A percentile compares a stretch with the other conserved stretches of the same genome.
phyloP scores from a whole-genome alignment of 2,329 filamentous ascomycete genomes.

The Xylariales sp. region DNA sequence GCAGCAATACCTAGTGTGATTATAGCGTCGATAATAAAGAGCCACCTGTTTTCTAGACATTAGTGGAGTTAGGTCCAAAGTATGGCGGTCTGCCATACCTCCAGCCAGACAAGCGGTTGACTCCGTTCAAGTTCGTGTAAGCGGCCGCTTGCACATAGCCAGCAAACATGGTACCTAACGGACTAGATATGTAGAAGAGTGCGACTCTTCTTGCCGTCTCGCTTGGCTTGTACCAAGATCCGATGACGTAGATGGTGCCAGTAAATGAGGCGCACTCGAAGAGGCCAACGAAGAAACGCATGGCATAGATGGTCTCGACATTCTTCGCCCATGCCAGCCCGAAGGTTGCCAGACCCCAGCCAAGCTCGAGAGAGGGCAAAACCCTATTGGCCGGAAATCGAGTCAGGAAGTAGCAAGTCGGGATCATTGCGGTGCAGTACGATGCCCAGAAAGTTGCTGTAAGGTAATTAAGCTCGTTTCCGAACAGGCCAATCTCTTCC shows the following conservation, averaged over 20 bases:
- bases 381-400: slow-evolving; percentile 30
- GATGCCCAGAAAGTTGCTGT: slow-evolving; percentile 30
- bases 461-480: slow-evolving; percentile 30
- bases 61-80: too few species aligned
- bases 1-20: slow-evolving; percentile 54
- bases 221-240: slow-evolving; percentile 30
- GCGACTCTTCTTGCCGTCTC: slow-evolving; percentile 42
- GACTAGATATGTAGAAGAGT: slow-evolving; percentile 46
- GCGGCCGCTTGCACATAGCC: slow-evolving; percentile 50
- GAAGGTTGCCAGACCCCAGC: slow-evolving; percentile 27
- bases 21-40: slow-evolving; percentile 56
- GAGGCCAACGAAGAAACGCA: slow-evolving; percentile 31
- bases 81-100: slow-evolving; percentile 21
- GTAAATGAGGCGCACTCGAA: slow-evolving; percentile 26
- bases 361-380: slow-evolving; percentile 24
- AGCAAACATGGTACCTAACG: slow-evolving; percentile 45
- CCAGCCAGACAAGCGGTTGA: slow-evolving; percentile 45
- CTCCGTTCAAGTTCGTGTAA: slow-evolving; percentile 47
- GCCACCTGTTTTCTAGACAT: slow-evolving; percentile 28
- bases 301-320: slow-evolving; percentile 28
- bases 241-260: slow-evolving; percentile 28
- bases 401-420: slow-evolving; percentile 33
- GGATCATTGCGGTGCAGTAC: slow-evolving; percentile 36
- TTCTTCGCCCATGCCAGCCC: slow-evolving; percentile 26
- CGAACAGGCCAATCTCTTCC: slow-evolving; percentile 26